Conservation (phyloP, 2,329 filamentous ascomycete species). For the Rhynchosporium secalis region DNA sequence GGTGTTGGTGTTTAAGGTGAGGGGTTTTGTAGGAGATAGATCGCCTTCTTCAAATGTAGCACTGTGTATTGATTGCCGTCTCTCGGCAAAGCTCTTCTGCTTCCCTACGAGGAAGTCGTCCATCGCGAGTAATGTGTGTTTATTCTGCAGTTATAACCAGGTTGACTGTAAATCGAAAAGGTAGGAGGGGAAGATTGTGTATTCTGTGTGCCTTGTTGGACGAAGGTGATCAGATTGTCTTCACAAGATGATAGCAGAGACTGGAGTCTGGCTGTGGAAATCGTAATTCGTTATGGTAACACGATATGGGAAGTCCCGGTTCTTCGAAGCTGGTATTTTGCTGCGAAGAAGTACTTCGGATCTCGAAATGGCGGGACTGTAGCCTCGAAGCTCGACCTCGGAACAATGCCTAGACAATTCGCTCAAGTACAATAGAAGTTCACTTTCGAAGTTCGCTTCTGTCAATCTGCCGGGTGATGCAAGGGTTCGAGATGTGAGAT, state of each 20-base stretch:
- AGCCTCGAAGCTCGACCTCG: background rate
- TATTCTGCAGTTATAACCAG: background rate
- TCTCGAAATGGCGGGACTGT: background rate
- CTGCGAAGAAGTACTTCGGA: background rate
- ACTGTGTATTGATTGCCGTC: constrained; percentile 55
- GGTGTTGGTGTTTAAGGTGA: constrained; percentile 52
- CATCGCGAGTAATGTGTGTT: constrained; percentile 26
- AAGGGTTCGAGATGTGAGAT: background rate
- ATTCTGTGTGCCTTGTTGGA: background rate
- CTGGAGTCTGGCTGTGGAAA: background rate
- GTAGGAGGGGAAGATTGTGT: background rate
- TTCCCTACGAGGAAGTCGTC: constrained; percentile 39
- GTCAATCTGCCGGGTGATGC: background rate
- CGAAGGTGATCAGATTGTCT: background rate
- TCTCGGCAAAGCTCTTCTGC: constrained; percentile 60
- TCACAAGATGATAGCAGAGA: background rate
- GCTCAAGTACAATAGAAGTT: background rate
- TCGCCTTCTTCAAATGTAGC: constrained; percentile 47
- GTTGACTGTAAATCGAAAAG: background rate
- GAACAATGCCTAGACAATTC: background rate
- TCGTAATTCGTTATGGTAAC: background rate
- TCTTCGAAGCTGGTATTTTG: background rate
- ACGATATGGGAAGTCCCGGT: background rate
- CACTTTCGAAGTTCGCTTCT: background rate
- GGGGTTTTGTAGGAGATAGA: constrained; percentile 38